Evolutionary conservation across 2,329 filamentous ascomycete genomes (phyloP).

Genomic region (Tolypocladium endophyticum): DNA sequence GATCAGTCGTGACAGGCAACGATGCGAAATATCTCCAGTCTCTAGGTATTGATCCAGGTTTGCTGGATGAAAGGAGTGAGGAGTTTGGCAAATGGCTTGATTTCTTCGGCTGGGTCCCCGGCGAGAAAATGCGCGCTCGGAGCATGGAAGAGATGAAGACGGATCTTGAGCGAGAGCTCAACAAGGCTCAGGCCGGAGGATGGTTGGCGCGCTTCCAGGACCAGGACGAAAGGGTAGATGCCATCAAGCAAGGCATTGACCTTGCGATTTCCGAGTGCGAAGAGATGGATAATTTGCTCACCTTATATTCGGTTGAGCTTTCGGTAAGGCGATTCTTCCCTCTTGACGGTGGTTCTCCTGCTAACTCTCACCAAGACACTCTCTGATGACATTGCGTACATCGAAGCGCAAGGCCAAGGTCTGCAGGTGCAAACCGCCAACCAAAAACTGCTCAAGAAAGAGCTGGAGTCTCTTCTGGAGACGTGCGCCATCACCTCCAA

Average conservation of each 20-base stretch:
- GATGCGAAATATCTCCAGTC: slow-evolving; percentile 68
- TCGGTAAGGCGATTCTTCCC: slow-evolving; percentile 47
- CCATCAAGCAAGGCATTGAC: slow-evolving; percentile 79
- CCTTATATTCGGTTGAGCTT: slow-evolving; percentile 87
- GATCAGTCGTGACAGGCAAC: slow-evolving; percentile 58
- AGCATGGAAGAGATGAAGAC: slow-evolving; percentile 71
- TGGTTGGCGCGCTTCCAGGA: slow-evolving; percentile 80
- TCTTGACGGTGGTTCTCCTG: not conserved
- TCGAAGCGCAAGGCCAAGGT: slow-evolving; percentile 94
- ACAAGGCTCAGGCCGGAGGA: slow-evolving; percentile 81
- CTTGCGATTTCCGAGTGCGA: slow-evolving; percentile 90
- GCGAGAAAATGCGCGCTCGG: slow-evolving; percentile 61
- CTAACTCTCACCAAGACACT: slow-evolving; percentile 51
- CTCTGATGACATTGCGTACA: slow-evolving; percentile 91
- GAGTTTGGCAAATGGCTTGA: slow-evolving; percentile 77
- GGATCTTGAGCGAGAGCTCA: slow-evolving; percentile 78
- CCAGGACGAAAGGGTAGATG: slow-evolving; percentile 81
- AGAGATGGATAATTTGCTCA: slow-evolving; percentile 87
- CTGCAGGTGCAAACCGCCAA: slow-evolving; percentile 95
- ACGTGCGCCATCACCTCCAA: slow-evolving; percentile 82
- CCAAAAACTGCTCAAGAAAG: slow-evolving; percentile 84
- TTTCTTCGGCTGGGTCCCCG: slow-evolving; percentile 79
- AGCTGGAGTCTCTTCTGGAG: slow-evolving; percentile 78
- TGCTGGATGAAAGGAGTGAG: slow-evolving; percentile 66
- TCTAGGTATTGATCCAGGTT: slow-evolving; percentile 63